Evolutionary conservation across 495 filamentous ascomycete genomes (phyloP), one percentile per base, ranked within the genome.

Genomic region (Diplogelasinospora grovesii): DNA sequence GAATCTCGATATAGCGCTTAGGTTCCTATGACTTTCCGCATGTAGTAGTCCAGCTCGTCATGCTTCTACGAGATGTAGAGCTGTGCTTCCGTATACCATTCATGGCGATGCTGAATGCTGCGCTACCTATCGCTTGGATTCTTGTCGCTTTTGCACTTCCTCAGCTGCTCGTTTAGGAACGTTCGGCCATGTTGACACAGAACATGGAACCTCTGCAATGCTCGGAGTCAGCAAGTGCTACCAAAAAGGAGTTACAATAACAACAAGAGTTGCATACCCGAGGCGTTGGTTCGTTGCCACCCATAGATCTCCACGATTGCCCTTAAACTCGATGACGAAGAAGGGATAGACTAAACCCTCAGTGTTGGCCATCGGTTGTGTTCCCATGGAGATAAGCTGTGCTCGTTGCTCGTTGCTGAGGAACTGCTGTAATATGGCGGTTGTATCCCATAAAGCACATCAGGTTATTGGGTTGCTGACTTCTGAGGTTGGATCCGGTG

Each of bases 11-110:
- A 22, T 48, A 64, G 11, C 57, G 15, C 35, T 52, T 19, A 14
- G 57, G 57, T 13, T 46, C 41, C 26, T 56, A 39, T 31, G 25
- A 56, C 51, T 6, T 49, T 48, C 26, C 20, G 41, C 46, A 49
- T 54, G 41, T 60, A 56, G 43, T 60, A 63, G 11, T 56, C 35
- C n/a, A n/a, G n/a, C n/a, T n/a, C n/a, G n/a, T n/a, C n/a, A n/a
- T n/a, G n/a, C n/a, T n/a, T n/a, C n/a, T n/a, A n/a, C n/a, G n/a
- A n/a, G n/a, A n/a, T 36, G 28, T 58, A 56, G 25, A 63, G 52
- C 22, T 50, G 49, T 22, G 57, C 60, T 19, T 54, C 52, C 15
- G 43, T 53, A n/a, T n/a, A 21, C 47, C 51, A 31, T 41, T 54
- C 51, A 61, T 60, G 41, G 58, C 56, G 32, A 64, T 56, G 43